Evolutionary conservation across 2,329 filamentous ascomycete species (phyloP).

Genomic region (Cercospora brassicicola): DNA sequence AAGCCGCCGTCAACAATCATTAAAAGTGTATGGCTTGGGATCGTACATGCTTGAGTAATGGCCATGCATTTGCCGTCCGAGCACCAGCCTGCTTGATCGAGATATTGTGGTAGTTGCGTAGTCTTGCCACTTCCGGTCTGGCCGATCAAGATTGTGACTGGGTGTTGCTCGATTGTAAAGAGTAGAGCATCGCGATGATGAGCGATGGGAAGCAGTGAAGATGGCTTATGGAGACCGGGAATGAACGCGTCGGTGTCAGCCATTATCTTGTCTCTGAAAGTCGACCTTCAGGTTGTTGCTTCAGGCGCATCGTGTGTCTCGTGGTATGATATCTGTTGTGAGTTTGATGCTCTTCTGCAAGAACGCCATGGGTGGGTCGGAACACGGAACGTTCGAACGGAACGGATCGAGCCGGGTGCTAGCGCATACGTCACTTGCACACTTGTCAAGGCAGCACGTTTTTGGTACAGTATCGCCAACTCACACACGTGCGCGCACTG

Average conservation of each 20-base stretch:
- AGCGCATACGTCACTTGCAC: neutral
- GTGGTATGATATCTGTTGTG: neutral
- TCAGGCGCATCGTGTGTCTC: neutral
- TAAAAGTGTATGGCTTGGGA: conserved; percentile 1
- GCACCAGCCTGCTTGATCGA: conserved; percentile 88
- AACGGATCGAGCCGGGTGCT: neutral
- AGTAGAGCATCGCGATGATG: conserved; percentile 76
- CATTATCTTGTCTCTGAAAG: conserved; percentile 26
- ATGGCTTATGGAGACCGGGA: conserved; percentile 80
- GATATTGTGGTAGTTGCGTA: conserved; percentile 89
- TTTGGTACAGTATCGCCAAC: neutral
- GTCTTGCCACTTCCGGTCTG: conserved; percentile 96
- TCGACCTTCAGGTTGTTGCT: neutral
- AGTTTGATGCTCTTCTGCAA: neutral
- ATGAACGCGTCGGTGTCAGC: conserved; percentile 57
- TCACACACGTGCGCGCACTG: neutral
- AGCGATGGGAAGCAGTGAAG: conserved; percentile 80
- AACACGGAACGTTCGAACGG: neutral
- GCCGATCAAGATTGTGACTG: conserved; percentile 85
- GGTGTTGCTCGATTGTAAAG: conserved; percentile 80
- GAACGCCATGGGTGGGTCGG: neutral
- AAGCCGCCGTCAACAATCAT: conserved; percentile 35
- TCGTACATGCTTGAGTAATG: conserved; percentile 75
- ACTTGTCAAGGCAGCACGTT: neutral
- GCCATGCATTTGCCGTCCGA: conserved; percentile 77